Evolutionary conservation across 2,329 filamentous ascomycete species (phyloP).

Genomic region (Aspergillus fijiensis): DNA sequence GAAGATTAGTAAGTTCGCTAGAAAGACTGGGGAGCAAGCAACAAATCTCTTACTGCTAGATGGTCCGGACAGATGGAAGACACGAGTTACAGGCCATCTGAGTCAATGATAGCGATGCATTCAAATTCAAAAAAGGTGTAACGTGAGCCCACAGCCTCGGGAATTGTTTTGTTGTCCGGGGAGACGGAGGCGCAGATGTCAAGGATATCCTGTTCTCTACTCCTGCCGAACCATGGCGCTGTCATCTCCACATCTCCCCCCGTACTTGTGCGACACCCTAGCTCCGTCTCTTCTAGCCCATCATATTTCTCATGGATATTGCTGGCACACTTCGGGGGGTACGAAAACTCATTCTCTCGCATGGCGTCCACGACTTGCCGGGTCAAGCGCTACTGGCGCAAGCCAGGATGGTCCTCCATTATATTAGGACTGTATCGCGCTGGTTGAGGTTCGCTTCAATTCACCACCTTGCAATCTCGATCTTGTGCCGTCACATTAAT

Average conservation of each 20-base stretch:
- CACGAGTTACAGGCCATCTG: too few species aligned
- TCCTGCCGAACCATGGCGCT: not conserved
- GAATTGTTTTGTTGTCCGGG: not conserved
- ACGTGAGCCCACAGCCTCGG: not conserved
- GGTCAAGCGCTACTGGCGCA: not conserved
- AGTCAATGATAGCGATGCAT: too few species aligned
- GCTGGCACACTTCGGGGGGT: not conserved
- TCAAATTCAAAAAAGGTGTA: not conserved
- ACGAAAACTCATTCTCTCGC: not conserved
- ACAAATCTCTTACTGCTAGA: too few species aligned
- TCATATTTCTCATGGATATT: not conserved
- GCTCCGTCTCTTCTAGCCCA: not conserved
- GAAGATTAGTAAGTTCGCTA: not conserved
- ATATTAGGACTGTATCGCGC: not conserved
- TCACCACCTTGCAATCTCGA: not conserved
- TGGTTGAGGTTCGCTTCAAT: too few species aligned
- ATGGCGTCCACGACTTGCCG: not conserved
- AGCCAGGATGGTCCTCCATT: not conserved
- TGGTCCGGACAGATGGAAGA: too few species aligned
- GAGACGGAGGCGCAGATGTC: not conserved
- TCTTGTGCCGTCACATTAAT: not conserved
- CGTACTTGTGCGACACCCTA: not conserved
- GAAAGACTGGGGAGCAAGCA: not conserved
- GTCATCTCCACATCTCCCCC: not conserved
- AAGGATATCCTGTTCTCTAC: not conserved